These are phyloP conservation scores for Wickerhamomyces bisporus DNA, from an alignment of 805 yeast species.

Conservation along the genomic window DNA sequence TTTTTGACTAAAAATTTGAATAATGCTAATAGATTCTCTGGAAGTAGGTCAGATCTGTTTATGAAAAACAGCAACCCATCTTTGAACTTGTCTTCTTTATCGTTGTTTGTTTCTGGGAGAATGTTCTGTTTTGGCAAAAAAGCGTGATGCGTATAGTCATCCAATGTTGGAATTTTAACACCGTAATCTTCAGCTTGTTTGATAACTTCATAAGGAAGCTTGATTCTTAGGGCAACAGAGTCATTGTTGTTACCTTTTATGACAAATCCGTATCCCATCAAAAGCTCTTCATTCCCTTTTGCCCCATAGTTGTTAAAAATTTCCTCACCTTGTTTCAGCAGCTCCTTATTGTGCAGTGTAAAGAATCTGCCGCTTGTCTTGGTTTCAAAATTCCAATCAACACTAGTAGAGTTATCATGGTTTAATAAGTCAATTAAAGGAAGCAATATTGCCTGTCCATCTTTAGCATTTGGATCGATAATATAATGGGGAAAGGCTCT, in stretches of 20 bases:
- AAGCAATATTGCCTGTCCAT: slow-evolving; percentile 55
- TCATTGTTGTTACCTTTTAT: slow-evolving; percentile 50
- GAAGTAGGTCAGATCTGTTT: slow-evolving; percentile 20
- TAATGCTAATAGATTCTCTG: slow-evolving; percentile 24
- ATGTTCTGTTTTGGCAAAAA: slow-evolving; percentile 22
- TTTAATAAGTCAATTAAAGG: slow-evolving; percentile 79
- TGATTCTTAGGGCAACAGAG: slow-evolving; percentile 56
- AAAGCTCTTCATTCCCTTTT: slow-evolving; percentile 82
- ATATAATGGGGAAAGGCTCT: slow-evolving; percentile 71
- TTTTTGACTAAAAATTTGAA: slow-evolving; percentile 29
- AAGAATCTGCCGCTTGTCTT: slow-evolving; percentile 14
- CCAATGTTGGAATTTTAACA: slow-evolving; percentile 31
- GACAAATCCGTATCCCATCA: slow-evolving; percentile 76
- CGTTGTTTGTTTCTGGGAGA: not conserved
- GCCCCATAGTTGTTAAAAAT: slow-evolving; percentile 82
- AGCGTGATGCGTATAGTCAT: slow-evolving; percentile 37
- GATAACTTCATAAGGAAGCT: slow-evolving; percentile 30
- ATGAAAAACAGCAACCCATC: slow-evolving; percentile 32
- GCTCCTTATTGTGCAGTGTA: slow-evolving; percentile 14
- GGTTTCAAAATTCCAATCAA: slow-evolving; percentile 52
- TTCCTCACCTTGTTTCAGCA: slow-evolving; percentile 32
- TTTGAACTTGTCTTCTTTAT: slow-evolving; percentile 11
- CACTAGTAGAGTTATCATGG: slow-evolving; percentile 58
- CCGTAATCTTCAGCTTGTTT: slow-evolving; percentile 31
- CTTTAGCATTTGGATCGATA: slow-evolving; percentile 29